Evolutionary conservation across 2,329 filamentous ascomycete genomes (phyloP), one percentile per base, ranked within the genome.

Genomic region (Exophiala lecanii-corni): DNA sequence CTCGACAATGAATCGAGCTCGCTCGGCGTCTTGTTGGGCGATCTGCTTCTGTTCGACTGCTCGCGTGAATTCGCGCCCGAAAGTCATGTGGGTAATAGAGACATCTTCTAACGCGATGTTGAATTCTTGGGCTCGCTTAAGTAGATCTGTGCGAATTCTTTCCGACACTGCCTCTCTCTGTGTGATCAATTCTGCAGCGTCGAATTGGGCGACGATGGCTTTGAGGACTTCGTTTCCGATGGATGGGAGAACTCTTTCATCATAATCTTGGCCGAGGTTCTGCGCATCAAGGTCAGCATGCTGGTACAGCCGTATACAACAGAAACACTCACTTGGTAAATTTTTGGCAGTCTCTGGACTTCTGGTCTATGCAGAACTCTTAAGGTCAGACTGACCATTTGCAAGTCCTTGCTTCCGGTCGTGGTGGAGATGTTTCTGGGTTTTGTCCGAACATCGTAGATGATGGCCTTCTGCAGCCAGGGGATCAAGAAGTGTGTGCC

Each of bases 41-140:
- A 98, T 98, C 76, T 98, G 92, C 82, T 98, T 98, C 80, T 98
- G 92, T 74, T 98, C 92, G 60, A 98, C 92, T 54, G 92, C 92
- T 69, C 87, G 86, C 49, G 92, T 98, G 76, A 98, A 98, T 71
- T 98, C 92, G 69, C 91, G 91, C 58, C 92, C 92, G 65, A 98
- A 98, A 40, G 92, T 98, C 92, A 98, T 98, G 78, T 98, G 92
- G 50, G 92, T 98, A 69, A 98, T 98, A 63, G 88, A 94, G 48
- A 98, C 92, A 63, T 98, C 92, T 71, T 98, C 92, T 41, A 98
- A 86, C 19, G 89, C 88, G 63, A 98, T 98, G 76, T 98, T 95
- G 81, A 98, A 98, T 69, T 98, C 92, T 61, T 83, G 74, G 36
- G 92, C 92, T 60, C 92, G 89, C 73, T 85, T 89, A 63, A 92